Evolutionary conservation across 140 eudicot species (phyloP).

Genomic region (Anethum foeniculum): DNA sequence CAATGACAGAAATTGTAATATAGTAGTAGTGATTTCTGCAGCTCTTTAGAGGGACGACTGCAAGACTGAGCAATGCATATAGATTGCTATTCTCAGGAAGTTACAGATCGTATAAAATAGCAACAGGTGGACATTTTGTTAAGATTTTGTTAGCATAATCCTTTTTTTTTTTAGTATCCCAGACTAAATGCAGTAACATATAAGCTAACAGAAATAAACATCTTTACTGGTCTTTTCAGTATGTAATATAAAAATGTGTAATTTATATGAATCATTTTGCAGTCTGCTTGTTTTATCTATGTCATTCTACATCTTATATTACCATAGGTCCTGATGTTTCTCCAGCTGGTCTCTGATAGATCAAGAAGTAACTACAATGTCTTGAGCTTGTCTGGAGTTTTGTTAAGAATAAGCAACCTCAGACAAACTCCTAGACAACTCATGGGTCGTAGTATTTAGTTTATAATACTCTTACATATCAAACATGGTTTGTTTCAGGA

Average conservation of each 20-base stretch:
- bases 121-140: slow-evolving; percentile 12
- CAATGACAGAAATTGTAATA: neutral
- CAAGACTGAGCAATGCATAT: slow-evolving; percentile 9
- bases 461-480: no score
- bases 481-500: neutral
- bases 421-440: no score
- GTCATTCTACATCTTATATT: neutral
- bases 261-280: neutral
- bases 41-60: neutral
- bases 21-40: neutral
- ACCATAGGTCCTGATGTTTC: neutral
- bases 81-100: slow-evolving; percentile 17
- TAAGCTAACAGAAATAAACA: slow-evolving; percentile 4
- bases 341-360: neutral
- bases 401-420: neutral
- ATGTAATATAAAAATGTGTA: slow-evolving; percentile 6
- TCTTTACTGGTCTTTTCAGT: slow-evolving; percentile 7
- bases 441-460: no score
- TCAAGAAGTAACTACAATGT: neutral
- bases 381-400: neutral
- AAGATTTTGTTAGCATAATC: slow-evolving; percentile 1
- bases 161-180: neutral
- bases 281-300: neutral
- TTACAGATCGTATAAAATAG: slow-evolving; percentile 7
- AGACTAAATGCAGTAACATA: neutral